Conservation (phyloP, 257 asterid species). For the Nicotiana attenuata region DNA sequence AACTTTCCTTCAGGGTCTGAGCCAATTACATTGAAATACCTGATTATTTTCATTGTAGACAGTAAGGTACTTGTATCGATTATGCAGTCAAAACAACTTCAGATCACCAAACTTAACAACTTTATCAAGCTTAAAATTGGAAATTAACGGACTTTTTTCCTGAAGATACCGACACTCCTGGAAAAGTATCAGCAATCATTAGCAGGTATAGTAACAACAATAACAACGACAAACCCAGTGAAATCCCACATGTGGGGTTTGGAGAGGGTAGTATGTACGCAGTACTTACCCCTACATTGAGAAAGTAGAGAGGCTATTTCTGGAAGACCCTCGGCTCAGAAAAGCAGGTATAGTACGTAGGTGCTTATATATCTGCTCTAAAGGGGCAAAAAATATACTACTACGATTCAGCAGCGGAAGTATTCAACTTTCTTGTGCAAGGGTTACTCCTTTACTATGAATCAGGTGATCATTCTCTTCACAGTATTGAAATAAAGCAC, state of each 20-base stretch:
- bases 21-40: constrained; percentile 94
- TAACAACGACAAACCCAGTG: too few relatives aligned
- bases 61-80: too few relatives aligned
- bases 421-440: too few relatives aligned
- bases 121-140: not conserved
- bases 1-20: constrained; percentile 79
- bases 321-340: too few relatives aligned
- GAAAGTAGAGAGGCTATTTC: too few relatives aligned
- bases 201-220: not conserved
- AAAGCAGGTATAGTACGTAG: not conserved
- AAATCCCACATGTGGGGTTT: too few relatives aligned
- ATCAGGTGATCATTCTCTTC: too few relatives aligned
- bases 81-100: not conserved
- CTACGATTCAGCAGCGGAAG: not conserved
- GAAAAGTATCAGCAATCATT: not conserved
- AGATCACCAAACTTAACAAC: not conserved
- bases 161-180: not conserved
- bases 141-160: not conserved
- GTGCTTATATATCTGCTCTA: not conserved
- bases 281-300: too few relatives aligned
- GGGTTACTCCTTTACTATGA: not conserved
- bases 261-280: too few relatives aligned
- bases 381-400: not conserved
- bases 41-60: constrained; percentile 18
- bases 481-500: not conserved